Evolutionary conservation across 2,329 filamentous ascomycete genomes (phyloP), one percentile per base, ranked within the genome.

Genomic region (Ophiostoma perfectum): DNA sequence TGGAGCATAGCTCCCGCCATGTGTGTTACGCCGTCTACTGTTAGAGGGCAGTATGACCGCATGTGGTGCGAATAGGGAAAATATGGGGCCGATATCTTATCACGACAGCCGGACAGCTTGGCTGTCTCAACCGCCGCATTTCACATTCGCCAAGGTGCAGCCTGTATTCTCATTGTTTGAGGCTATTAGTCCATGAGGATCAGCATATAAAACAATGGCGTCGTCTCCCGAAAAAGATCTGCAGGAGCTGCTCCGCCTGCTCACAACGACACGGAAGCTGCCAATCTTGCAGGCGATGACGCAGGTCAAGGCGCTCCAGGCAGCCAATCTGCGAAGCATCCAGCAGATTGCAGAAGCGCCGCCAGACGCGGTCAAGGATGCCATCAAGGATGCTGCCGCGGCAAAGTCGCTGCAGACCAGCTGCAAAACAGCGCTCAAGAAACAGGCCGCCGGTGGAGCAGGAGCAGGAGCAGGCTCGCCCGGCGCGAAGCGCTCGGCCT

Each of bases 221-320:
- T 27, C 27, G 9, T 52, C 71, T 3, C 68, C 82, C 1, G 84
- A 86, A 71, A 81, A 84, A 70, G 86, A 88, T 72, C 76, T 88
- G 36, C 85, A 88, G 72, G 86, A 87, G 73, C 81, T 88, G 16
- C 79, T 88, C 67, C 84, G 85, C 64, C 80, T 88, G 67, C 78
- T 88, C 72, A 88, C 84, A 3, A 80, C 74, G 38, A 71, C 82
- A 64, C 83, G 85, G 67, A 88, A 86, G 73, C 77, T 86, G 66
- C 79, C 85, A 3, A 85, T 88, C 78, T 80, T 88, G 76, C 81
- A 82, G 67, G 86, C 86, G 39, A 84, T 88, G 81, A 76, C 78
- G 60, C 83, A 86, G 71, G 80, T 88, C 69, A 87, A 84, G 74
- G 80, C 83, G 3, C 78, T 88, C 1, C 86, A 88, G 74, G 74